Percentiles rank a stretch among this genome's conserved stretches.
phyloP scores from a whole-genome alignment of 1,284 basidiomycete species.

The Papiliotrema terrestris region DNA sequence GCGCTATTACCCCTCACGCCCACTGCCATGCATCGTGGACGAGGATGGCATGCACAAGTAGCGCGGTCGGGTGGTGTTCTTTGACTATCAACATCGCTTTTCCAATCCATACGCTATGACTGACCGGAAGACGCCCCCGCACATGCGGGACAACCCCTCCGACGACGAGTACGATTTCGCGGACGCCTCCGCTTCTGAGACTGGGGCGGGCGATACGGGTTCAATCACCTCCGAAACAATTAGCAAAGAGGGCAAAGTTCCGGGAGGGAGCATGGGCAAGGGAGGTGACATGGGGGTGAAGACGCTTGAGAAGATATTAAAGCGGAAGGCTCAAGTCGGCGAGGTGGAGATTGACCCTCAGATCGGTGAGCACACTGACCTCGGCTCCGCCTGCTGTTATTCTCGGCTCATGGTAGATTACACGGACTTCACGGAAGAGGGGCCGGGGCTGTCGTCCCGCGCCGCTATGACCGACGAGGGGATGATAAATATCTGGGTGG shows the following conservation, averaged over 20 bases:
- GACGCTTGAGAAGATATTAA: not conserved
- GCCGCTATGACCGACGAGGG: slow-evolving; percentile 38
- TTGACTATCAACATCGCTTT: not conserved
- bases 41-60: too few species aligned
- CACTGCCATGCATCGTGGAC: too few species aligned
- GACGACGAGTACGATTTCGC: not conserved
- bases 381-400: not conserved
- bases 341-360: slow-evolving; percentile 30
- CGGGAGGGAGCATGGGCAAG: not conserved
- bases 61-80: not conserved
- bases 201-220: too few species aligned
- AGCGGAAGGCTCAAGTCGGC: slow-evolving; percentile 11
- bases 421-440: slow-evolving; percentile 30
- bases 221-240: too few species aligned
- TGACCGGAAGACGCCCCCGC: not conserved
- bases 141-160: slow-evolving; percentile 1
- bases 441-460: slow-evolving; percentile 39
- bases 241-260: not conserved
- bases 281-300: not conserved
- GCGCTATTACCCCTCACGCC: too few species aligned
- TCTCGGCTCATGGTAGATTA: slow-evolving; percentile 23
- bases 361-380: slow-evolving; percentile 17
- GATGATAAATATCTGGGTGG: slow-evolving; percentile 42
- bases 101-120: not conserved
- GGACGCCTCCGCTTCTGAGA: not conserved